These are phyloP conservation scores for Colletotrichum acutatum DNA, from an alignment of 2,329 filamentous ascomycete genomes.

Conservation along the genomic window DNA sequence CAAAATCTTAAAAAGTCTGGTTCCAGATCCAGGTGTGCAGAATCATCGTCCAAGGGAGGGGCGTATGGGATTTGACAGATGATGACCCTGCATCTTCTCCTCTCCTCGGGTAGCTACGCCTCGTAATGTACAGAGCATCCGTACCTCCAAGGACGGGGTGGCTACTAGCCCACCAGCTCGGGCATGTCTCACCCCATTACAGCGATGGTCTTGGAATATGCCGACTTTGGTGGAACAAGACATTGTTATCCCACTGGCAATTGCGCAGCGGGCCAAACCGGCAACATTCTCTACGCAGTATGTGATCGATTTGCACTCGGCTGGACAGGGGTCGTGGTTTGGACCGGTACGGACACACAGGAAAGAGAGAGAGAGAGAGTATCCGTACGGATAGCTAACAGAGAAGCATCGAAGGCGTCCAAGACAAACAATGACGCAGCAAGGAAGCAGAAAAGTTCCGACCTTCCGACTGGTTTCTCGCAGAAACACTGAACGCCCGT, in stretches of 20 bases:
- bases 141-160: not conserved
- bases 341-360: not conserved
- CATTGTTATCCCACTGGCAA: not conserved
- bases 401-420: not conserved
- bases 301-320: not conserved
- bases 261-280: not conserved
- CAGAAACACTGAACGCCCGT: slow-evolving; percentile 9
- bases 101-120: not conserved
- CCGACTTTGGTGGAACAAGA: not conserved
- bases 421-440: not conserved
- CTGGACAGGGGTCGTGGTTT: not conserved
- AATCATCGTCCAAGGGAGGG: not conserved
- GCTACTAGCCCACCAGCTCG: not conserved
- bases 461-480: not conserved
- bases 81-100: slow-evolving; percentile 17
- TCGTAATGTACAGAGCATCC: not conserved
- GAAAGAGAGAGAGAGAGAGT: not conserved
- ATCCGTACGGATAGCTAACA: not conserved
- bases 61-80: slow-evolving; percentile 11
- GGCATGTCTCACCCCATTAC: not conserved
- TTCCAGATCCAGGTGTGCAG: slow-evolving; percentile 18
- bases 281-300: not conserved
- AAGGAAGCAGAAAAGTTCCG: slow-evolving; percentile 1
- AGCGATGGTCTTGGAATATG: not conserved
- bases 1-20: slow-evolving; percentile 19